Base-by-base conservation (phyloP, 305 asterid species). In the Ilex paraguariensis region DNA sequence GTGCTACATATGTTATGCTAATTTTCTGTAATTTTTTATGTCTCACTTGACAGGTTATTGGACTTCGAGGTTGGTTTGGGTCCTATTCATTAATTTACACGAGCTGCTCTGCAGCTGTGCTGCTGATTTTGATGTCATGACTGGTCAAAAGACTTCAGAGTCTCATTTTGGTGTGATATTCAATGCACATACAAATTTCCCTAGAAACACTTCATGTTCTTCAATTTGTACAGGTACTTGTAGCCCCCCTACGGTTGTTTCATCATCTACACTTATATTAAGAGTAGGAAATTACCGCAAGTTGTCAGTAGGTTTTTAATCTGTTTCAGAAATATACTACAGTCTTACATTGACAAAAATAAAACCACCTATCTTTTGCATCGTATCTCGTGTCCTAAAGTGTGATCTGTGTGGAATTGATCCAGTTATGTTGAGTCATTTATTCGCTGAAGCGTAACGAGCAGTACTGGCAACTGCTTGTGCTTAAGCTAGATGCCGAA, bases 51-150 rank as follows among this genome's bases (percentile, higher is more conserved):
- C 72, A 74, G 79, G 69, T 13, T 42, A 33, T 28, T 10, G 67
- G 54, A 36, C 39, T 56, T 10, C 31, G 63, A 33, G 57, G 31
- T 51, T 56, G 68, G 49, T 59, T 67, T 12, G 55, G 66, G 48
- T 65, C 58, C n/a, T 28, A 33, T 53, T 52, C 54, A 52, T 60
- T 59, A 56, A 69, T 69, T 56, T 68, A 21, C 54, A 51, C 62
- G 56, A 42, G 60, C 49, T 42, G 13, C 61, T 63, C 33, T 3
- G 71, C 52, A 31, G 10, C 44, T 31, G 49, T 57, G 44, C 11
- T 54, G 5, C 17, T 54, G n/a, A 2, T 42, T 16, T 42, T 65
- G 17, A 57, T 56, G 39, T 63, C n/a, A 10, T 66, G 42, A 36
- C 42, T 36, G 3, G 6, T 36, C 42, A 36, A 36, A 36, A 36